Evolutionary conservation across 2,329 filamentous ascomycete species (phyloP), one percentile per base, ranked within the genome.

Genomic region (Plectosphaerella plurivora): DNA sequence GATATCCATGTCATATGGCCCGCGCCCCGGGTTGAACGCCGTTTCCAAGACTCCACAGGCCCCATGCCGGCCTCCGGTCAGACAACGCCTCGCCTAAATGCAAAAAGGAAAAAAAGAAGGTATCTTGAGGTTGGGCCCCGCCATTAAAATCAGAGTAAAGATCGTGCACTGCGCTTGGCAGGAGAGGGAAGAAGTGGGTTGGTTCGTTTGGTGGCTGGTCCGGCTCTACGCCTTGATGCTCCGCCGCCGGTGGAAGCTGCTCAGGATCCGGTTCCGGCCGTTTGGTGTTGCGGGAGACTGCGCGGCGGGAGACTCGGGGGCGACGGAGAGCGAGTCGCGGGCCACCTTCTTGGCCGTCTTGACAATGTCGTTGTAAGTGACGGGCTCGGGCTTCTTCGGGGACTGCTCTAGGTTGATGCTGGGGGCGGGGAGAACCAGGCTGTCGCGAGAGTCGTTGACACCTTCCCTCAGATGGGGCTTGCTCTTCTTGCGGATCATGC

Each of bases 401-500:
- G 58, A 56, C 49, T 55, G 42, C 61, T 57, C 54, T 65, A 55
- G 39, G 55, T 45, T 60, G 63, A 45, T 59, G 53, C 15, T 63
- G 28, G 28, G 28, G 56, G 53, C 28, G 46, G 50, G 55, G 51
- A 54, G 51, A 51, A 62, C 54, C 47, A 72, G 57, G 53, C 60
- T 67, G 42, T 73, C 69, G 16, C 63, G 64, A 8, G 69, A 67
- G 37, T 61, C 60, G n/a, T 62, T 61, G 33, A 68, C 68, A 45
- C 68, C 63, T 12, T 65, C 57, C 57, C 67, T 71, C 55, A 83
- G 68, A 22, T 70, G 68, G 8, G 77, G 76, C 51, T 73, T 72
- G 68, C 79, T 83, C 57, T 77, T 73, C 72, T 81, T 82, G 61
- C 75, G 73, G 47, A 76, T 75, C 28, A 84, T 68, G 59, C 73